Evolutionary conservation across 2,329 filamentous ascomycete genomes (phyloP), one percentile per base, ranked within the genome.

Genomic region (Cordyceps cicadae): DNA sequence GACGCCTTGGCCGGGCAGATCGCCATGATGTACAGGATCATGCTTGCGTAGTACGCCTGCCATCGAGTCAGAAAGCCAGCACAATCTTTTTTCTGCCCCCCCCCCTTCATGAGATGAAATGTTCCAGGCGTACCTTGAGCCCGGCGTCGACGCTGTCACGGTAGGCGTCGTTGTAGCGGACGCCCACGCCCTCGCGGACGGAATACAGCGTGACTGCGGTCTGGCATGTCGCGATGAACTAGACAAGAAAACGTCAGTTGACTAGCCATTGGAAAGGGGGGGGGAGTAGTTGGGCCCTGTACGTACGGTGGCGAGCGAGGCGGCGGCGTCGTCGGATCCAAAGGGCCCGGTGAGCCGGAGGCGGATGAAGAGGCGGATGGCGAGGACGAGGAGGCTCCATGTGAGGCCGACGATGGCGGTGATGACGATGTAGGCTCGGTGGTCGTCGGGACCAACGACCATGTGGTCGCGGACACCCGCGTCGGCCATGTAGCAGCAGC

Each of bases 321-420:
- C 63, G 26, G 63, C 61, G 17, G 51, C 54, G 24, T 65, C 64
- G 21, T 65, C 64, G 17, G 45, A 29, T 15, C 64, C 60, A 49
- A 64, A 62, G 2, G 64, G 64, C 1, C 64, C 64, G 14, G 61
- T 62, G 19, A 65, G 56, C 0, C 59, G 60, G 24, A 63, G 26
- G 29, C 64, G 43, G 50, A 65, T 65, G 51, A 64, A 65, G 1
- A 65, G n/a, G 9, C 64, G 52, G 26, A 65, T 65, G n/a, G 46
- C 43, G 9, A 55, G 54, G 12, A 65, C 63, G 39, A 65, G 53
- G 15, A 61, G n/a, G n/a, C 61, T 64, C 64, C 64, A 65, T 3
- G 46, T 62, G 46, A 63, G 54, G 17, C 64, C 64, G 17, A 65
- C 59, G n/a, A 62, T 37, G 41, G 59, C 63, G 8, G 61, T 34